A percentile compares a stretch with the other conserved stretches of the same genome.
These are phyloP conservation scores for Colletotrichum incanum DNA, from an alignment of 2,329 filamentous ascomycete species.

Conservation along the genomic window DNA sequence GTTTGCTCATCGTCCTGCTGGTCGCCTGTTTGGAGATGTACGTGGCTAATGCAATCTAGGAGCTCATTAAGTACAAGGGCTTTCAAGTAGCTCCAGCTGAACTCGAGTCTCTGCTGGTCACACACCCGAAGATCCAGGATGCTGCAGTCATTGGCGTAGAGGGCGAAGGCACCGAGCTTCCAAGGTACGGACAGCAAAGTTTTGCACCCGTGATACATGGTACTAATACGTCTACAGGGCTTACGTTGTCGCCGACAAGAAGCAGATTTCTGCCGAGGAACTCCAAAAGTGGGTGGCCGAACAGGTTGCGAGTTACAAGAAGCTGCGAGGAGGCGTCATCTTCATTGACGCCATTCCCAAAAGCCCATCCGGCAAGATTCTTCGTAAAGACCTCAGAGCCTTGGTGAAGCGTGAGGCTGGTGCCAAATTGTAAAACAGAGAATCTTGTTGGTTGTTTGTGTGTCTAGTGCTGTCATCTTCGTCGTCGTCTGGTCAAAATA, in stretches of 20 bases:
- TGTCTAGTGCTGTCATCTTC: no score
- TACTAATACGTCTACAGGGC: conserved; percentile 41
- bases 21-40: background rate
- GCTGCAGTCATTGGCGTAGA: conserved; percentile 75
- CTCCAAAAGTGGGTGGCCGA: conserved; percentile 47
- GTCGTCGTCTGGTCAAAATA: background rate
- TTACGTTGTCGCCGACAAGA: conserved; percentile 53
- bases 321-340: conserved; percentile 78
- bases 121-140: conserved; percentile 64
- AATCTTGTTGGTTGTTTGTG: background rate
- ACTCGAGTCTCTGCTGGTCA: conserved; percentile 65
- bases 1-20: conserved; percentile 47
- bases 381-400: conserved; percentile 57
- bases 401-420: conserved; percentile 52
- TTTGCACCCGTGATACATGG: fast-evolving
- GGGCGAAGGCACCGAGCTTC: conserved; percentile 61
- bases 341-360: conserved; percentile 81
- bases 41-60: conserved; percentile 58
- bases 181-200: conserved; percentile 60
- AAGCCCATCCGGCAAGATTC: conserved; percentile 71
- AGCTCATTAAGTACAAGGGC: conserved; percentile 73
- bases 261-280: conserved; percentile 49
- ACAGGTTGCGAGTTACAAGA: conserved; percentile 70
- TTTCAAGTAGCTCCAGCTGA: conserved; percentile 79
- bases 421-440: conserved; percentile 24